Percentiles rank a stretch among this genome's conserved stretches.
These are phyloP conservation scores for Phyllosticta citrichinensis DNA, from an alignment of 2,329 filamentous ascomycete genomes.

Conservation along the genomic window DNA sequence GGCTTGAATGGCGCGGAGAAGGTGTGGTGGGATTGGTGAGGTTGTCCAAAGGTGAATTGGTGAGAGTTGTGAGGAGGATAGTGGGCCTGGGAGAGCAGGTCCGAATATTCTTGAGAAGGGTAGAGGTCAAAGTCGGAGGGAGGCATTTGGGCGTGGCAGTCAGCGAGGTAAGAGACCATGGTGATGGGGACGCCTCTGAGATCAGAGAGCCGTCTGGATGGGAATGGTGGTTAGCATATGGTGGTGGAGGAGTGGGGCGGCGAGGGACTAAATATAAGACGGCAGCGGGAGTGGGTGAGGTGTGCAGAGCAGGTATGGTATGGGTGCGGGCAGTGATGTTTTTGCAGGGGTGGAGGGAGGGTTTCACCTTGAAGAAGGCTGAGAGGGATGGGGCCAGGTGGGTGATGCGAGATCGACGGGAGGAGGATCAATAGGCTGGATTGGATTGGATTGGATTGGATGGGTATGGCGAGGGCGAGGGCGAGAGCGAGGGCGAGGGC, in stretches of 20 bases:
- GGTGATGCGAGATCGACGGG: conserved; percentile 9
- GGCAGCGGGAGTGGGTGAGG: conserved; percentile 3
- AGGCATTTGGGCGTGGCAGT: conserved; percentile 22
- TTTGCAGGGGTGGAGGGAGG: not conserved
- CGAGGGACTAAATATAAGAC: conserved; percentile 11
- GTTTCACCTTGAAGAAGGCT: not conserved
- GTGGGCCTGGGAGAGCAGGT: conserved; percentile 22
- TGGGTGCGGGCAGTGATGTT: conserved; percentile 2
- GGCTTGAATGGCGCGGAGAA: conserved; percentile 23
- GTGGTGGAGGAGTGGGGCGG: conserved; percentile 5
- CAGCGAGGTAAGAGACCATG: conserved; percentile 27
- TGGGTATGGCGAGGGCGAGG: too few relatives aligned
- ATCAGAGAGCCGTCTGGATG: not conserved
- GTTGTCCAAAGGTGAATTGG: conserved; percentile 24
- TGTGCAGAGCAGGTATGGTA: conserved; percentile 1
- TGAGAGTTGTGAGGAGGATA: conserved; percentile 21
- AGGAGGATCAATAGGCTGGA: not conserved
- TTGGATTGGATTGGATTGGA: too few relatives aligned
- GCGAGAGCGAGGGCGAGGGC: too few relatives aligned
- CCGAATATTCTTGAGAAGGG: conserved; percentile 19
- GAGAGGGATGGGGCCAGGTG: not conserved
- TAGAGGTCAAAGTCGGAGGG: conserved; percentile 30
- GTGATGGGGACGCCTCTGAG: not conserved
- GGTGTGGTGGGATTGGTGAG: conserved; percentile 23
- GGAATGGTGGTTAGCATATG: conserved; percentile 7